Conservation (phyloP, 345 rosid genomes). For the Dovyalis caffra region DNA sequence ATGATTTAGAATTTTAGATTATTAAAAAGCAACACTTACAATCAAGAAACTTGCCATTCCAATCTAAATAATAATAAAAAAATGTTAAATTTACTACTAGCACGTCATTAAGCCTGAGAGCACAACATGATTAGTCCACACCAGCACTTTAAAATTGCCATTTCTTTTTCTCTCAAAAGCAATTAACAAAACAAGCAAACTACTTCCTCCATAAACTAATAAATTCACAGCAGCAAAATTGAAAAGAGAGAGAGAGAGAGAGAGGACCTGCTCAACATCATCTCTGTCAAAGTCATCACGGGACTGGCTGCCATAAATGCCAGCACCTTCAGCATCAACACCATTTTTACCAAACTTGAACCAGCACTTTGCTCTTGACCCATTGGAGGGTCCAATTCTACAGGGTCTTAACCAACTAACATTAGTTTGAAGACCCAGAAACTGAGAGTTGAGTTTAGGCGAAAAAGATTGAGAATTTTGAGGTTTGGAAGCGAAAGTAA, state of each 20-base stretch:
- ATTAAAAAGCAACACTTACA: too few species aligned
- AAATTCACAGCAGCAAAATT: background rate
- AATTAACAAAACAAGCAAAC: background rate
- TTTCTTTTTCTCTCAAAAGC: too few species aligned
- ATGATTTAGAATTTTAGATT: too few species aligned
- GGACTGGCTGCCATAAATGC: conserved; percentile 85
- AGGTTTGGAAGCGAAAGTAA: conserved; percentile 32
- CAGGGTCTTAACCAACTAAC: conserved; percentile 34
- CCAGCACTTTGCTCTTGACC: conserved; percentile 70
- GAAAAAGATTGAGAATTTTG: conserved; percentile 28
- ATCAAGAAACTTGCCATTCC: too few species aligned
- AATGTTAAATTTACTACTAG: too few species aligned
- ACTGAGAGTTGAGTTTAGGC: conserved; percentile 40
- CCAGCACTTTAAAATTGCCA: background rate
- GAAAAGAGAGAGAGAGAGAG: conserved; percentile 4
- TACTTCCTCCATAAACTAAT: background rate
- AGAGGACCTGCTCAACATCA: conserved; percentile 91
- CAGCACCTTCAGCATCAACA: conserved; percentile 94
- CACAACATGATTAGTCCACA: too few species aligned
- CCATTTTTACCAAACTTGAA: conserved; percentile 88
- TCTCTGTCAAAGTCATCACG: conserved; percentile 93
- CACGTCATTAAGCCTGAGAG: too few species aligned
- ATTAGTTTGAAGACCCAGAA: conserved; percentile 48
- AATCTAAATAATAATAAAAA: too few species aligned
- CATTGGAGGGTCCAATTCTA: conserved; percentile 67